phyloP scores from a whole-genome alignment of 2,329 filamentous ascomycete genomes.

The Penicillium occitanis region DNA sequence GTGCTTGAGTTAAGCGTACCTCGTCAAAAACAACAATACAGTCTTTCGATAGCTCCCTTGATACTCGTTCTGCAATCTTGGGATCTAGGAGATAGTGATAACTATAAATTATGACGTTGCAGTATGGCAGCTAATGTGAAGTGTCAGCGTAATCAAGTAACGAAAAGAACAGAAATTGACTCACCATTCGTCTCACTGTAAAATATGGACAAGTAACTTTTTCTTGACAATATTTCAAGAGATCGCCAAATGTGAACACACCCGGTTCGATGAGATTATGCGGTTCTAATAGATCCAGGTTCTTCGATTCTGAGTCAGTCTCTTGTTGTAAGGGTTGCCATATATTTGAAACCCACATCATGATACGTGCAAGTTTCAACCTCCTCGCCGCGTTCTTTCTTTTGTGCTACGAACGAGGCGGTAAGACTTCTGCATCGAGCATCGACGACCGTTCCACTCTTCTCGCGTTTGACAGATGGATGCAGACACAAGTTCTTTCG shows the following conservation, averaged over 20 bases:
- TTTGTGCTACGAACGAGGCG: conserved; percentile 95
- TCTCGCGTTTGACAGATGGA: conserved; percentile 92
- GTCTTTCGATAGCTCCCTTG: conserved; percentile 93
- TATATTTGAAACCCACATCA: conserved; percentile 58
- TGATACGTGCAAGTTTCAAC: conserved; percentile 95
- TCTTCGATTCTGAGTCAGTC: conserved; percentile 52
- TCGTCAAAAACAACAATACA: conserved; percentile 99
- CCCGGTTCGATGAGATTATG: conserved; percentile 93
- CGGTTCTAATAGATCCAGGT: conserved; percentile 89
- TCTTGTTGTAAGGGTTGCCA: background rate
- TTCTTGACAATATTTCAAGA: conserved; percentile 74
- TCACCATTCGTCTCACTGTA: conserved; percentile 86
- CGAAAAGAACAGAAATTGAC: background rate
- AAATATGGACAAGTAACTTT: conserved; percentile 98
- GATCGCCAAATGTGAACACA: conserved; percentile 90
- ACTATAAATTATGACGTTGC: conserved; percentile 99
- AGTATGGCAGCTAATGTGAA: conserved; percentile 82
- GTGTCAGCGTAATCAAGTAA: background rate
- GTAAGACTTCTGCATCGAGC: conserved; percentile 94
- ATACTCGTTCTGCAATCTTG: conserved; percentile 94
- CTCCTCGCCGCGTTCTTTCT: conserved; percentile 91
- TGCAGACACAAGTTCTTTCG: conserved; percentile 97
- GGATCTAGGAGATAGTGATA: conserved; percentile 98
- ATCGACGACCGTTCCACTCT: conserved; percentile 91
- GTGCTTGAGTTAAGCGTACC: conserved; percentile 19